phyloP scores from a whole-genome alignment of 257 asterid species.

The Ballota nigra region DNA sequence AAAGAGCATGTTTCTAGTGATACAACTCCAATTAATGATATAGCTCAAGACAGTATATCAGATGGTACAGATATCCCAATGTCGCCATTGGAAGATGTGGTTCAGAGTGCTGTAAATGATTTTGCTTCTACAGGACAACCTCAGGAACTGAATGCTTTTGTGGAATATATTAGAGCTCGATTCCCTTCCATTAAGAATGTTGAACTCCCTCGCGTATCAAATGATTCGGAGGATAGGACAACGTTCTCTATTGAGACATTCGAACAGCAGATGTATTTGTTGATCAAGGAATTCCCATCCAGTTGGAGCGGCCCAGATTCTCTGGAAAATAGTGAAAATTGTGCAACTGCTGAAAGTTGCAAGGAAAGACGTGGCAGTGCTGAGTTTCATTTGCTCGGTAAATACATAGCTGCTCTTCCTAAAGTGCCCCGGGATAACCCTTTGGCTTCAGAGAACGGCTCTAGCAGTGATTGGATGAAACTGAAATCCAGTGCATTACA shows the following conservation, averaged over 20 bases:
- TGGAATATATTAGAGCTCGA: conserved; percentile 52
- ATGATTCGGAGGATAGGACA: conserved; percentile 33
- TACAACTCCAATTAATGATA: conserved; percentile 28
- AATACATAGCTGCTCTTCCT: conserved; percentile 69
- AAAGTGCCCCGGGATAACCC: conserved; percentile 56
- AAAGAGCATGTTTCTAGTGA: conserved; percentile 45
- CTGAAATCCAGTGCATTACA: conserved; percentile 30
- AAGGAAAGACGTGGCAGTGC: neutral
- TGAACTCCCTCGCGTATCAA: conserved; percentile 38
- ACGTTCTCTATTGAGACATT: conserved; percentile 48
- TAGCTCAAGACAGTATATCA: conserved; percentile 32
- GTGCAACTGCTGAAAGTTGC: conserved; percentile 12
- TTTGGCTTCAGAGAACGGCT: conserved; percentile 54
- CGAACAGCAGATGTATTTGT: conserved; percentile 61
- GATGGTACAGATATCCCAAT: conserved; percentile 38
- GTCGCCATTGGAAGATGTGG: conserved; percentile 49
- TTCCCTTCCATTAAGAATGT: conserved; percentile 64
- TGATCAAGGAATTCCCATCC: conserved; percentile 42
- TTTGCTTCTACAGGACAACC: conserved; percentile 62
- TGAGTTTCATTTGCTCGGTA: conserved; percentile 70
- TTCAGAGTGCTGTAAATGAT: conserved; percentile 66
- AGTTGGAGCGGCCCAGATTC: conserved; percentile 30
- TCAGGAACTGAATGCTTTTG: conserved; percentile 57
- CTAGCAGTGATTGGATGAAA: conserved; percentile 38
- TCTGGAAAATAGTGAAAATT: conserved; percentile 22